Conservation (phyloP, 2,329 filamentous ascomycete genomes). For the Penicillium sp. region DNA sequence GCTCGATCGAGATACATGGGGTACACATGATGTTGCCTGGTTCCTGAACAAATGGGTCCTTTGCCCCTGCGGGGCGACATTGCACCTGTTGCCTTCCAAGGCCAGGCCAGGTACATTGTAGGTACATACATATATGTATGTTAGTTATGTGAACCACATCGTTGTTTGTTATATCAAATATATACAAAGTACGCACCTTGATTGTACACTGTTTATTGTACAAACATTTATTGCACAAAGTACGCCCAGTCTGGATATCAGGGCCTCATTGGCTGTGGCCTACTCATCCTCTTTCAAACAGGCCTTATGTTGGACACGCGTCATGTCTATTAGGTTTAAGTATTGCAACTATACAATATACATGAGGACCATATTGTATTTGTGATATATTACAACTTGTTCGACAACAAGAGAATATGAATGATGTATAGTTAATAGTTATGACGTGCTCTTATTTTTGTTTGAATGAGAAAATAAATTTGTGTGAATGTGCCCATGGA, state of each 20-base stretch:
- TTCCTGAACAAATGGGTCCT: conserved; percentile 39
- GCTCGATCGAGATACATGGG: neutral
- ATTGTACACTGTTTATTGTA: no score
- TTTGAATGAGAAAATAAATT: neutral
- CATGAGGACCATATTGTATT: no score
- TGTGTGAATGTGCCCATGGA: neutral
- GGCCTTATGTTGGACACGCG: conserved; percentile 7
- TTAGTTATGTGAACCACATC: no score
- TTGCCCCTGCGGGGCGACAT: neutral
- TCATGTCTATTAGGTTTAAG: conserved; percentile 1
- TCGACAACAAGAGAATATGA: neutral
- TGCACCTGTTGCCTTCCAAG: neutral
- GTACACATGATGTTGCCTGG: neutral
- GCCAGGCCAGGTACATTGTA: neutral
- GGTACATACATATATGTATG: no score
- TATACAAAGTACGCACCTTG: no score
- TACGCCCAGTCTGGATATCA: neutral
- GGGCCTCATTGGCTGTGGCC: neutral
- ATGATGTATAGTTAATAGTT: neutral
- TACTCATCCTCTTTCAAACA: conserved; percentile 5
- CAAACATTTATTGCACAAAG: no score
- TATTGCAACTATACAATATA: neutral
- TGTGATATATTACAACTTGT: no score
- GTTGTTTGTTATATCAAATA: no score
- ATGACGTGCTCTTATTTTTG: neutral